Conservation (phyloP, 768 basidiomycete genomes). For the Naganishia vaughanmartiniae region DNA sequence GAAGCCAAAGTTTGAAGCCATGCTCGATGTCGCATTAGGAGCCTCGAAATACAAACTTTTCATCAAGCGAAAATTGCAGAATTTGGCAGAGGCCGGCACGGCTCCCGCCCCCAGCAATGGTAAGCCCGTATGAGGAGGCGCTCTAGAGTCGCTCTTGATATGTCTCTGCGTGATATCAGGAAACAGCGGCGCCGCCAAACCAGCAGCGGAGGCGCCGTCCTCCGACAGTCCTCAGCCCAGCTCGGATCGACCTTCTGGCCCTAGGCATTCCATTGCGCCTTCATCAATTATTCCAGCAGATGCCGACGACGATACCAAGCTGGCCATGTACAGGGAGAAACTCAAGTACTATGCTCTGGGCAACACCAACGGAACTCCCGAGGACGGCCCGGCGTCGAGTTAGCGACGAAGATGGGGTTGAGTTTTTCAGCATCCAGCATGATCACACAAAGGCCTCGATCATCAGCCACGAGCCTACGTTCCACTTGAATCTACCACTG, state of each 20-base stretch:
- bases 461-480: background rate
- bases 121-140: too few relatives aligned
- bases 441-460: background rate
- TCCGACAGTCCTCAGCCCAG: background rate
- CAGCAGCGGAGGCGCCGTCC: background rate
- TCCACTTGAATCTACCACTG: background rate
- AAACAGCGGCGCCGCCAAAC: background rate
- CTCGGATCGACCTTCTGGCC: background rate
- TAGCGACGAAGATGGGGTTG: background rate
- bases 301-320: slow-evolving; percentile 28
- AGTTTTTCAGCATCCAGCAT: background rate
- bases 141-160: background rate
- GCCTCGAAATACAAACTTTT: slow-evolving; percentile 27
- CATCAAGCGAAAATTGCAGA: slow-evolving; percentile 30
- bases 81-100: slow-evolving; percentile 15
- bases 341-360: slow-evolving; percentile 18
- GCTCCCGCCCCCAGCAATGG: background rate
- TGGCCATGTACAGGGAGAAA: slow-evolving; percentile 28
- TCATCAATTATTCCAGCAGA: slow-evolving; percentile 9
- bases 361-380: background rate
- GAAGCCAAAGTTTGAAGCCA: slow-evolving; percentile 32
- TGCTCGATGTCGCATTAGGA: slow-evolving; percentile 22
- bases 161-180: background rate
- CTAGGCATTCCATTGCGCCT: slow-evolving; percentile 13
- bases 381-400: background rate